A percentile compares a stretch with the other conserved stretches of the same genome.
phyloP scores from a whole-genome alignment of 2,329 filamentous ascomycete genomes.

The Tricladium varicosporioides region DNA sequence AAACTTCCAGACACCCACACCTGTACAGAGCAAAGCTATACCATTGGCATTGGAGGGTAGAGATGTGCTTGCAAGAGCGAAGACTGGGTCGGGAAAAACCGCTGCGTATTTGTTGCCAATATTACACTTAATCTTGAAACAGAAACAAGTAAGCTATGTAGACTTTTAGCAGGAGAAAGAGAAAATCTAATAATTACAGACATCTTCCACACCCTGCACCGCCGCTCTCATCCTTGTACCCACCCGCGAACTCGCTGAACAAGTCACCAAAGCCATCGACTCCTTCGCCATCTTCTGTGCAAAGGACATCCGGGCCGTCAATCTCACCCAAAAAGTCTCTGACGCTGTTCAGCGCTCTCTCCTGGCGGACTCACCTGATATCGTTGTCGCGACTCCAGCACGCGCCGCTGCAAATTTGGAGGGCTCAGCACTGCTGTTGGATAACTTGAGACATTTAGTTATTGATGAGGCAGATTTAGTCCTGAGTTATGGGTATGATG shows the following conservation, averaged over 20 bases:
- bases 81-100: conserved; percentile 95
- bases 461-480: conserved; percentile 95
- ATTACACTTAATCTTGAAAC: conserved; percentile 78
- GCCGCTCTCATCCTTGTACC: conserved; percentile 88
- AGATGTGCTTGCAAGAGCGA: conserved; percentile 87
- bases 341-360: conserved; percentile 85
- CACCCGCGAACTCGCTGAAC: conserved; percentile 89
- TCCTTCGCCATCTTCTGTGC: conserved; percentile 79
- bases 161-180: too few relatives aligned
- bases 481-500: conserved; percentile 89
- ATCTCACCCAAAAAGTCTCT: conserved; percentile 86
- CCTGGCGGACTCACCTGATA: conserved; percentile 80
- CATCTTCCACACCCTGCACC: conserved; percentile 52
- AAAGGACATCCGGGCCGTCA: conserved; percentile 78
- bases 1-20: conserved; percentile 82
- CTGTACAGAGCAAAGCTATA: conserved; percentile 83
- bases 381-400: conserved; percentile 89
- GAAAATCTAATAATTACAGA: conserved; percentile 36
- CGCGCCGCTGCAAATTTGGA: conserved; percentile 77
- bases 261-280: conserved; percentile 78
- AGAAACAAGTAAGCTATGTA: conserved; percentile 57
- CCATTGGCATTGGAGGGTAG: conserved; percentile 83
- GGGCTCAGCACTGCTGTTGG: conserved; percentile 66
- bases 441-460: conserved; percentile 69
- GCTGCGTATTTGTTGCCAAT: conserved; percentile 91